Conservation (phyloP, 768 basidiomycete genomes). For the Russula sp. region DNA sequence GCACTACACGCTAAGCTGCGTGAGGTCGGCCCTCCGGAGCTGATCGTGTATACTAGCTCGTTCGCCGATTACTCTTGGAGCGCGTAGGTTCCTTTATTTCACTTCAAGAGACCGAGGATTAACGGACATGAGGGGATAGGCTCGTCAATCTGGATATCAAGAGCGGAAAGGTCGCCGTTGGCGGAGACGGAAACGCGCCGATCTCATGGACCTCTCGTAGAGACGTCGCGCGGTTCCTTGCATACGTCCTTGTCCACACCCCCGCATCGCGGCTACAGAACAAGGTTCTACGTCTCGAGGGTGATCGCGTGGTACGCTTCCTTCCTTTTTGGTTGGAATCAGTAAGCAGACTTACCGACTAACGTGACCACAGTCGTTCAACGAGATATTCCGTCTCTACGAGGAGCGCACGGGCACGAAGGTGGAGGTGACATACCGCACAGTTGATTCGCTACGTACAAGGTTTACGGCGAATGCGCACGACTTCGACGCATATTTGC, state of each 20-base stretch:
- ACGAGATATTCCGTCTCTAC: constrained; percentile 29
- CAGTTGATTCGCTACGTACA: constrained; percentile 20
- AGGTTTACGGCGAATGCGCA: constrained; percentile 22
- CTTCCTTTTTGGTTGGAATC: neutral
- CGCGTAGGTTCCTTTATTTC: constrained; percentile 11
- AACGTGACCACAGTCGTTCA: constrained; percentile 23
- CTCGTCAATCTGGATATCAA: constrained; percentile 15
- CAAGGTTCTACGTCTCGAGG: constrained; percentile 26
- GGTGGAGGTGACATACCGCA: constrained; percentile 21
- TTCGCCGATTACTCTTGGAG: constrained; percentile 25
- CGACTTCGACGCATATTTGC: constrained; percentile 26
- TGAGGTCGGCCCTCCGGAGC: constrained; percentile 26
- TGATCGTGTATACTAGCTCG: constrained; percentile 29
- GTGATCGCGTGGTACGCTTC: constrained; percentile 25
- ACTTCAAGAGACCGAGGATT: neutral
- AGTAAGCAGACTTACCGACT: neutral
- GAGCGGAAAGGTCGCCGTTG: constrained; percentile 25
- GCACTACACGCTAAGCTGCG: constrained; percentile 22
- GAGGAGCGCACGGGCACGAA: constrained; percentile 27
- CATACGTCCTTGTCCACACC: constrained; percentile 27
- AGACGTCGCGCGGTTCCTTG: constrained; percentile 31
- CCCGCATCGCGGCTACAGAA: constrained; percentile 26
- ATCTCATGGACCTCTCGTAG: constrained; percentile 29
- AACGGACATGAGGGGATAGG: constrained; percentile 1
- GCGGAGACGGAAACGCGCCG: constrained; percentile 27